Percentiles rank a stretch among this genome's conserved stretches.
phyloP scores from a whole-genome alignment of 192 early-diverging fungal genomes.

The Coemansia sp. region DNA sequence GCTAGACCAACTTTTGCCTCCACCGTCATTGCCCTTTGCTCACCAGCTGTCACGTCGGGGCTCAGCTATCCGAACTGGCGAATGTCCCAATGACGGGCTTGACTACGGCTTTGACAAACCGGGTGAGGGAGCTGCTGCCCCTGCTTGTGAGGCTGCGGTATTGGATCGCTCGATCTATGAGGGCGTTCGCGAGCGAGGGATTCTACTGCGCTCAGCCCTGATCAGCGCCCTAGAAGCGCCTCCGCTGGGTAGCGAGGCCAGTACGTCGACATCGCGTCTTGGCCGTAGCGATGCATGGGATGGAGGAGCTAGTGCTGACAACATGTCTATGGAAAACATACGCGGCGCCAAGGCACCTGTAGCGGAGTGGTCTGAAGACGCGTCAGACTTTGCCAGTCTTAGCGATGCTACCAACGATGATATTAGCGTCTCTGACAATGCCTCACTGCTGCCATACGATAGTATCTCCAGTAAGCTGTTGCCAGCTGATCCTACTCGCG shows the following conservation, averaged over 20 bases:
- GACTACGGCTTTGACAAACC: not conserved
- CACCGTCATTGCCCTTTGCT: not conserved
- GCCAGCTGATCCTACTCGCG: not conserved
- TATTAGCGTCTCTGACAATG: slow-evolving; percentile 10
- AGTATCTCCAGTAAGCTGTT: not conserved
- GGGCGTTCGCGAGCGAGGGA: slow-evolving; percentile 50
- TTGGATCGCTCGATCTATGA: slow-evolving; percentile 34
- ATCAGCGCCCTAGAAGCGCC: slow-evolving; percentile 21
- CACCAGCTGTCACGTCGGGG: not conserved
- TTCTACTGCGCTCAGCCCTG: slow-evolving; percentile 47
- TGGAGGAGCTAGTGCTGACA: not conserved
- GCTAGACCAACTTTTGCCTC: slow-evolving; percentile 20
- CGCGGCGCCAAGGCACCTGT: slow-evolving; percentile 32
- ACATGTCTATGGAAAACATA: slow-evolving; percentile 35
- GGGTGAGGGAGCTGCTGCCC: not conserved
- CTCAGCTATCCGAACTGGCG: not conserved
- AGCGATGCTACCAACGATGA: not conserved
- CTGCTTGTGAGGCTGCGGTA: not conserved
- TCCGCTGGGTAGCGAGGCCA: not conserved
- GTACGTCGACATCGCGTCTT: not conserved
- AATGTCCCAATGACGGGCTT: not conserved
- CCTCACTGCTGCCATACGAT: slow-evolving; percentile 11
- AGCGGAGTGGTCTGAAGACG: slow-evolving; percentile 18
- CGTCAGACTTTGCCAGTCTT: slow-evolving; percentile 25
- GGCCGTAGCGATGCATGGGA: not conserved